These are phyloP conservation scores for Neoscytalidium dimidiatum DNA, from an alignment of 2,329 filamentous ascomycete species.

Conservation along the genomic window DNA sequence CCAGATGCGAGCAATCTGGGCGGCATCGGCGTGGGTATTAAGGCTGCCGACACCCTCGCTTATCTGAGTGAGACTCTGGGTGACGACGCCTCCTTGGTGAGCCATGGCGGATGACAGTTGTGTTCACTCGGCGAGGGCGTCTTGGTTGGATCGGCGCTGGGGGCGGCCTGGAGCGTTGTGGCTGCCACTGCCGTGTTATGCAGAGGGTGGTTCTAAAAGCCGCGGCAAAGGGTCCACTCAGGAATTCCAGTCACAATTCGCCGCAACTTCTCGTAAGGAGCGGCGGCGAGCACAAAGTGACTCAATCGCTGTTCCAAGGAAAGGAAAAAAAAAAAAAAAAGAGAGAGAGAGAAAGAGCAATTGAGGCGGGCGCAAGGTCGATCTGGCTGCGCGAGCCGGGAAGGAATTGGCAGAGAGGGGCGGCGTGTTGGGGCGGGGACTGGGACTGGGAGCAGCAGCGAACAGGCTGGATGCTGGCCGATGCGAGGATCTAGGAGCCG, in stretches of 20 bases:
- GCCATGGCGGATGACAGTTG: neutral
- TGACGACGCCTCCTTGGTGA: neutral
- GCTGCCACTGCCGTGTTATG: neutral
- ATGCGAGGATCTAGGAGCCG: neutral
- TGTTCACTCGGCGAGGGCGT: neutral
- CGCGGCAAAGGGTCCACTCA: neutral
- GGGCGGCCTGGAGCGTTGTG: neutral
- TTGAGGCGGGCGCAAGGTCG: neutral
- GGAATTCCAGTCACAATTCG: neutral
- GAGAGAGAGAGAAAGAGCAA: neutral
- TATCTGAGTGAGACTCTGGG: constrained; percentile 1
- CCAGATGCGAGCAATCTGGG: constrained; percentile 9
- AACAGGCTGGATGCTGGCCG: constrained; percentile 10
- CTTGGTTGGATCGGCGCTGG: neutral
- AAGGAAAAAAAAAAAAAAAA: too few species aligned
- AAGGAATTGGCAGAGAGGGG: neutral
- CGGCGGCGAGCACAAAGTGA: neutral
- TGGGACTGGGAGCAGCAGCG: neutral
- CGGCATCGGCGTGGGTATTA: neutral
- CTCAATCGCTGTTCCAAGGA: neutral
- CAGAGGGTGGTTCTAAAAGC: neutral
- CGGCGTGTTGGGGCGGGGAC: neutral
- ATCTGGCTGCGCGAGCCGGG: neutral
- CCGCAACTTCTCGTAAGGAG: too few species aligned
- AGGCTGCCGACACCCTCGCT: neutral